Evolutionary conservation across 176 grass and related monocot species (phyloP).

Genomic region (Urochloa ruziziensis): DNA sequence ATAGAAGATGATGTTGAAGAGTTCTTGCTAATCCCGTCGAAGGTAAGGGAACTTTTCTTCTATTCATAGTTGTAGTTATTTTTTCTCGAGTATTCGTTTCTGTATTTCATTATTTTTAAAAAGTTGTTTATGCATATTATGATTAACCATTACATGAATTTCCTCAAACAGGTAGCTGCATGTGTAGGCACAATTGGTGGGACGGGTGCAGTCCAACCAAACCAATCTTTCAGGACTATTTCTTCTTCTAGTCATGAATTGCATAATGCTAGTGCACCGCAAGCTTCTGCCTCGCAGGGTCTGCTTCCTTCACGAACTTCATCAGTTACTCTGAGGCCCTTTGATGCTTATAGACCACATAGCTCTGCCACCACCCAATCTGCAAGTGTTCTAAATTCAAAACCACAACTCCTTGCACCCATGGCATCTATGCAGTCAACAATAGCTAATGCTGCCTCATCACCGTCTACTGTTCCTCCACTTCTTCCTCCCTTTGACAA

Average conservation of each 20-base stretch:
- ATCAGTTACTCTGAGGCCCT: slow-evolving; percentile 23
- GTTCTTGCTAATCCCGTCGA: slow-evolving; percentile 18
- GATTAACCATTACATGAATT: not conserved
- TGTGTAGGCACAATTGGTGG: slow-evolving; percentile 19
- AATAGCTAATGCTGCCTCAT: slow-evolving; percentile 25
- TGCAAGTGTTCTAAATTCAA: slow-evolving; percentile 33
- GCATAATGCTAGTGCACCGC: slow-evolving; percentile 20
- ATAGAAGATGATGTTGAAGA: slow-evolving; percentile 24
- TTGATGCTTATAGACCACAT: slow-evolving; percentile 40
- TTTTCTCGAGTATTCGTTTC: not conserved
- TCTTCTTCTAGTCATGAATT: slow-evolving; percentile 35
- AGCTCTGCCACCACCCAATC: slow-evolving; percentile 4
- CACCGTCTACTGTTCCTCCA: slow-evolving; percentile 32
- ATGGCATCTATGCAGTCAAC: slow-evolving; percentile 30
- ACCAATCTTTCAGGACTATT: slow-evolving; percentile 15
- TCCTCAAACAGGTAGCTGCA: slow-evolving; percentile 34
- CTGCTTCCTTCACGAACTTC: slow-evolving; percentile 28
- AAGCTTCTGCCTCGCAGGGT: slow-evolving; percentile 29
- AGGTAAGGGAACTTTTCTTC: slow-evolving; percentile 14
- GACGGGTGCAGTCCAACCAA: not conserved
- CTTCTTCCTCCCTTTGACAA: slow-evolving; percentile 41
- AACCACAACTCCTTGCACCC: slow-evolving; percentile 35
- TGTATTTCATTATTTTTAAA: not conserved
- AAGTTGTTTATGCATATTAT: not conserved
- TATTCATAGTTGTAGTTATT: not conserved